A percentile compares a stretch with the other conserved stretches of the same genome.
These are phyloP conservation scores for Rhizopogon roseolus DNA, from an alignment of 768 basidiomycete genomes.

Conservation along the genomic window DNA sequence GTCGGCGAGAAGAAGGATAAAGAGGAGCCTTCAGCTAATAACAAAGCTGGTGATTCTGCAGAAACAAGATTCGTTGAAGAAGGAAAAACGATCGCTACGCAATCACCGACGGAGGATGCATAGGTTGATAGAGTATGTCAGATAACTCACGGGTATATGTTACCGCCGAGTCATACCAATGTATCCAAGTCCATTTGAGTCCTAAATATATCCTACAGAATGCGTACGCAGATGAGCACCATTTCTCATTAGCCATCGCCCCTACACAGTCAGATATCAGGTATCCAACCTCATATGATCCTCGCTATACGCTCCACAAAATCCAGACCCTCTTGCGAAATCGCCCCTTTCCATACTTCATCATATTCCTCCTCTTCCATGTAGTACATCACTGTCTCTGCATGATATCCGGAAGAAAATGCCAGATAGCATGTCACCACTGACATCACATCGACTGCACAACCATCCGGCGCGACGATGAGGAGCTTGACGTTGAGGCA, in stretches of 20 bases:
- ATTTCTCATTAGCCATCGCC: not conserved
- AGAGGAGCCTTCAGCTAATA: not conserved
- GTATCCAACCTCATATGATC: conserved; percentile 3
- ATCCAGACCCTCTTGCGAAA: conserved; percentile 19
- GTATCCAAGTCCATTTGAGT: too few relatives aligned
- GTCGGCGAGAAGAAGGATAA: conserved; percentile 1
- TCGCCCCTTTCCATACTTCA: conserved; percentile 25
- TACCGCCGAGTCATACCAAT: too few relatives aligned
- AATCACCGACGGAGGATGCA: conserved; percentile 2
- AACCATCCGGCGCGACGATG: conserved; percentile 21
- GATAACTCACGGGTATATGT: too few relatives aligned
- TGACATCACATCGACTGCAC: conserved; percentile 25
- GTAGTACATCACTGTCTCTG: conserved; percentile 15
- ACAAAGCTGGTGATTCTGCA: not conserved
- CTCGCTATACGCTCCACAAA: conserved; percentile 19
- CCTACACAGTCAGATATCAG: not conserved
- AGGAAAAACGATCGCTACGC: not conserved
- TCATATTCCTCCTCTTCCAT: conserved; percentile 18
- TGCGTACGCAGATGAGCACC: not conserved
- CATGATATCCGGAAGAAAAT: conserved; percentile 16
- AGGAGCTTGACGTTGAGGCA: conserved; percentile 16
- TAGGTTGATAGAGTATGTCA: not conserved
- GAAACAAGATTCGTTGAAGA: not conserved
- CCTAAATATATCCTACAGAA: too few relatives aligned
- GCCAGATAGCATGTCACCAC: conserved; percentile 24